Base-by-base conservation (phyloP, 179 eudicot species). In the Beta corolliflora region DNA sequence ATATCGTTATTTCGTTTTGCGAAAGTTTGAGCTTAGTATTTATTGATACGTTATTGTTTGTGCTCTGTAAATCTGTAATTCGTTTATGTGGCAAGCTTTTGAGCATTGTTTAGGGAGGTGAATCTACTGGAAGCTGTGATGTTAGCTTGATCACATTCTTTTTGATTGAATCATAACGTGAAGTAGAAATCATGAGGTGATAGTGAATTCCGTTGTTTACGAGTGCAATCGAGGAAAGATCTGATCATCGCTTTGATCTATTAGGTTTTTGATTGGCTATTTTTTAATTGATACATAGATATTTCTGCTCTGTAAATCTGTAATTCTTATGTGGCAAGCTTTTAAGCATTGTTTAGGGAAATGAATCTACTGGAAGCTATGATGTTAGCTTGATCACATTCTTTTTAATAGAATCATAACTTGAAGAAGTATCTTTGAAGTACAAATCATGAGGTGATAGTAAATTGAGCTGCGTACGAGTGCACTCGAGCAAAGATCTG, bases 21-120 rank as follows among this genome's bases (percentile, higher is more conserved):
- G 41, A 18, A 29, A 14, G 52, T 79, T 70, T 29, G 71, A 14
- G 73, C 84, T 70, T 52, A 36, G n/a, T 58, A 19, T 44, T 31
- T 58, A 60, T 53, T 31, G 46, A 41, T 5, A n/a, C 21, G 4
- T 14, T 67, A 36, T 31, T 67, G n/a, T 9, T 67, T 36, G 41
- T 36, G 41, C 41, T 36, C 41, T 36, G 41, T 3, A 36, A 36
- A 36, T 36, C 41, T 36, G 41, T 36, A 36, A 36, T 36, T 36
- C 41, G 41, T 36, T 36, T 36, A 3, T 36, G 41, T 36, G 41
- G 41, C 41, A 36, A 68, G 36, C 48, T 41, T 44, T 36, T 68
- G 72, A 36, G 53, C 53, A 41, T 16, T 44, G 19, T 58, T 58
- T 14, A 68, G 10, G 11, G 29, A 18, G 19, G 2, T 14, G 13